These are phyloP conservation scores for Penicillium vulpinum DNA, from an alignment of 2,329 filamentous ascomycete species.

Conservation along the genomic window DNA sequence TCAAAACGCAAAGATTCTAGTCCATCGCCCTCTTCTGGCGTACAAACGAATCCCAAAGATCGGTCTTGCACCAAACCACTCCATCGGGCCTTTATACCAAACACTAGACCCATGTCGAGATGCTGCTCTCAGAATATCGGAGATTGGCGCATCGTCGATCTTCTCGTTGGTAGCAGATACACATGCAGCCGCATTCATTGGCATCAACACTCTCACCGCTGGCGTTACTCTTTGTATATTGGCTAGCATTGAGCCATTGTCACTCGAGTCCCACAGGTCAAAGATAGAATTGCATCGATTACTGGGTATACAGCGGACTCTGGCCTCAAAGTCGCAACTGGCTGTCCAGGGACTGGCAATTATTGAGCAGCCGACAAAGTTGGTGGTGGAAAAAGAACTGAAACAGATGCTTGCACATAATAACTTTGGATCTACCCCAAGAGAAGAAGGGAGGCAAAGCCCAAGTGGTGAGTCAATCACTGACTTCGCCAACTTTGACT, in stretches of 20 bases:
- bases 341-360: constrained; percentile 24
- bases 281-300: constrained; percentile 24
- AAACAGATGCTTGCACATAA: constrained; percentile 14
- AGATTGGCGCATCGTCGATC: constrained; percentile 9
- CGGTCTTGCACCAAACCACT: not conserved
- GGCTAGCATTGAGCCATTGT: constrained; percentile 24
- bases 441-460: not conserved
- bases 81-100: not conserved
- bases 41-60: constrained; percentile 13
- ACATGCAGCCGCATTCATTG: constrained; percentile 26
- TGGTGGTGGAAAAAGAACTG: constrained; percentile 27
- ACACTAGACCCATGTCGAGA: constrained; percentile 20
- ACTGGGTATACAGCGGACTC: constrained; percentile 20
- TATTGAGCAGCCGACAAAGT: constrained; percentile 16
- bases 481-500: not conserved
- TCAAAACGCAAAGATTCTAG: constrained; percentile 36
- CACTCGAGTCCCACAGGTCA: constrained; percentile 11
- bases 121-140: constrained; percentile 21
- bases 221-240: constrained; percentile 24
- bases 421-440: not conserved
- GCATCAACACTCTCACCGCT: constrained; percentile 29
- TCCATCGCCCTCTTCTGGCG: constrained; percentile 29
- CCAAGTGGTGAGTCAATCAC: not conserved
- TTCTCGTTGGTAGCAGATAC: constrained; percentile 22
- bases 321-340: constrained; percentile 13